A percentile compares a stretch with the other conserved stretches of the same genome.
phyloP scores from a whole-genome alignment of 2,329 filamentous ascomycete genomes.

The Ceratocystiopsis minuta region DNA sequence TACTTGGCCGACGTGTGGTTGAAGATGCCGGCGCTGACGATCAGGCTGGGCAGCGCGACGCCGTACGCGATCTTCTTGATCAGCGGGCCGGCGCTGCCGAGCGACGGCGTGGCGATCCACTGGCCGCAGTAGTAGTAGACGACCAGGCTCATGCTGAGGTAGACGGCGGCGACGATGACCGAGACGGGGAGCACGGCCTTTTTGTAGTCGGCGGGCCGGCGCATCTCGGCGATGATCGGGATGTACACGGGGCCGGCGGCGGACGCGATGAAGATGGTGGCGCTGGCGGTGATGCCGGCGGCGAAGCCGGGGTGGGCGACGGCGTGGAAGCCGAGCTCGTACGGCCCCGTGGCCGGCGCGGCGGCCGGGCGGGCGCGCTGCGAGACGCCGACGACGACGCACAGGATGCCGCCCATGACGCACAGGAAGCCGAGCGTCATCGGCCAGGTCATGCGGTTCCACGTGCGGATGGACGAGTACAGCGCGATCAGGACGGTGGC shows the following conservation, averaged over 20 bases:
- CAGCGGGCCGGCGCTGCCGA: conserved; percentile 31
- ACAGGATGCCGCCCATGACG: conserved; percentile 36
- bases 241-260: conserved; percentile 37
- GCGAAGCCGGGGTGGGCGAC: conserved; percentile 35
- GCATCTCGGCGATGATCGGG: conserved; percentile 49
- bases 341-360: conserved; percentile 20
- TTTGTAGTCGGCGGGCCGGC: conserved; percentile 36
- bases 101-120: conserved; percentile 42
- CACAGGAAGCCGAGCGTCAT: conserved; percentile 29
- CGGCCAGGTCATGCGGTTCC: conserved; percentile 30
- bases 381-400: conserved; percentile 28
- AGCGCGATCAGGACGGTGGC: conserved; percentile 24
- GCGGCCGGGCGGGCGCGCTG: conserved; percentile 19
- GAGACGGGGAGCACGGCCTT: conserved; percentile 36
- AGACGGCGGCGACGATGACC: conserved; percentile 29
- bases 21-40: conserved; percentile 21
- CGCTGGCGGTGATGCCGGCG: conserved; percentile 39
- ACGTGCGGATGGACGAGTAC: conserved; percentile 31
- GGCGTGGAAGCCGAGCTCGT: conserved; percentile 25
- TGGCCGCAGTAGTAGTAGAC: conserved; percentile 41
- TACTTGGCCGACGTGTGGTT: conserved; percentile 15
- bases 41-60: conserved; percentile 34
- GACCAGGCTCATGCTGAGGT: conserved; percentile 31
- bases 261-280: conserved; percentile 35
- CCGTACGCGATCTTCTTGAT: conserved; percentile 46